phyloP scores from a whole-genome alignment of 2,329 filamentous ascomycete genomes.

The Neofusicoccum ribis region DNA sequence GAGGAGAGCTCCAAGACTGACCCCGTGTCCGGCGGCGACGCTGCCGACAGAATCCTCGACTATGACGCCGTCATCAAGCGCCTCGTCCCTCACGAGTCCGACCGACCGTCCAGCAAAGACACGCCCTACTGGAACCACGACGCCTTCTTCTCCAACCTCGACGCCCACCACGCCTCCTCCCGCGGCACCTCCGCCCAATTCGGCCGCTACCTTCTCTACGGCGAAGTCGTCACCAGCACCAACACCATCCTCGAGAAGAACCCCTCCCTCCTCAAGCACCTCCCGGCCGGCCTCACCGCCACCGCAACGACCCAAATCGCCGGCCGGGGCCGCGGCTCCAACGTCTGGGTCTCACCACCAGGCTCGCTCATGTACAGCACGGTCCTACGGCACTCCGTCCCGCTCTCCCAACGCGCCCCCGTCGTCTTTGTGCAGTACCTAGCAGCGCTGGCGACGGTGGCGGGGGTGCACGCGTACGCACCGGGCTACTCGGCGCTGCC shows the following conservation, averaged over 20 bases:
- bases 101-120: slow-evolving; percentile 66
- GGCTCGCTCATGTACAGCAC: slow-evolving; percentile 87
- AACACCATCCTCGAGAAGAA: slow-evolving; percentile 96
- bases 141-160: slow-evolving; percentile 72
- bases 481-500: slow-evolving; percentile 72
- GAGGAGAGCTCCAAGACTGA: slow-evolving; percentile 34
- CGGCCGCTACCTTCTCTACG: slow-evolving; percentile 79
- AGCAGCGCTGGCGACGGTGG: slow-evolving; percentile 80
- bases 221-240: slow-evolving; percentile 89
- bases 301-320: slow-evolving; percentile 86
- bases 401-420: slow-evolving; percentile 70
- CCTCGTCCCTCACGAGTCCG: slow-evolving; percentile 69
- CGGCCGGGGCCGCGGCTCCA: slow-evolving; percentile 82
- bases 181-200: slow-evolving; percentile 62
- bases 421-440: slow-evolving; percentile 95
- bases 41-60: slow-evolving; percentile 65
- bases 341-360: slow-evolving; percentile 91
- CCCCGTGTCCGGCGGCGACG: slow-evolving; percentile 29
- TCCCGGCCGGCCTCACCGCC: slow-evolving; percentile 84
- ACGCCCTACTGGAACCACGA: slow-evolving; percentile 87
- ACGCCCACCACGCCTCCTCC: slow-evolving; percentile 62
- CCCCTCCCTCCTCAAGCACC: slow-evolving; percentile 68
- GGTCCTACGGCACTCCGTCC: slow-evolving; percentile 78
- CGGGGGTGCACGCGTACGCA: slow-evolving; percentile 79
- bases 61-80: slow-evolving; percentile 73